Evolutionary conservation across 2,329 filamentous ascomycete species (phyloP).

Genomic region (Pseudogymnoascus sp.): DNA sequence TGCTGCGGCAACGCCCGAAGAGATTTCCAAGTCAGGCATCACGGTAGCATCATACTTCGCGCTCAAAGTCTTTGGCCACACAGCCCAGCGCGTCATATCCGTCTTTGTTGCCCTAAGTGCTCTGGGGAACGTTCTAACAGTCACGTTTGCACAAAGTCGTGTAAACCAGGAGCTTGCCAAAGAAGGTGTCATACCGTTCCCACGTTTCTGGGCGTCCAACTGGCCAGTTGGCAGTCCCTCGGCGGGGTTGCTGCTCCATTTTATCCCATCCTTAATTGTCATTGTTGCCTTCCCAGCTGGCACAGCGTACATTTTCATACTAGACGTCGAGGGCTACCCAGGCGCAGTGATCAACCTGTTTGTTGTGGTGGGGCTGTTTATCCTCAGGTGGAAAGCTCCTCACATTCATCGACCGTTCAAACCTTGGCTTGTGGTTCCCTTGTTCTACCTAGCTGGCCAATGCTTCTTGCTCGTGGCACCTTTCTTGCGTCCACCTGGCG

Average conservation of each 20-base stretch:
- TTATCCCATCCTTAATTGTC: slow-evolving; percentile 51
- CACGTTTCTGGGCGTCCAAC: slow-evolving; percentile 27
- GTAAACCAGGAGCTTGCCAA: slow-evolving; percentile 41
- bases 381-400: slow-evolving; percentile 23
- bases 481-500: slow-evolving; percentile 34
- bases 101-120: slow-evolving; percentile 41
- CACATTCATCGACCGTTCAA: slow-evolving; percentile 32
- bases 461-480: slow-evolving; percentile 36
- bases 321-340: slow-evolving; percentile 32
- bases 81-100: slow-evolving; percentile 35
- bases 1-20: slow-evolving; percentile 46
- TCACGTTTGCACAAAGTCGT: slow-evolving; percentile 40
- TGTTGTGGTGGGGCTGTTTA: slow-evolving; percentile 28
- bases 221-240: slow-evolving; percentile 17
- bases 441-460: slow-evolving; percentile 35
- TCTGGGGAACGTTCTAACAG: slow-evolving; percentile 41
- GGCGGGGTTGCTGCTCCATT: slow-evolving; percentile 44
- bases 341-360: slow-evolving; percentile 28
- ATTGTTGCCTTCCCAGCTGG: slow-evolving; percentile 42
- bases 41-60: slow-evolving; percentile 50
- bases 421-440: slow-evolving; percentile 28
- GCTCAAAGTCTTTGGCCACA: slow-evolving; percentile 43
- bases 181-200: slow-evolving; percentile 39
- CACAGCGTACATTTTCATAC: slow-evolving; percentile 29
- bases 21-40: slow-evolving; percentile 44